Evolutionary conservation across 192 early-diverging fungal genomes (phyloP).

Genomic region (Gaertneriomyces sp.): DNA sequence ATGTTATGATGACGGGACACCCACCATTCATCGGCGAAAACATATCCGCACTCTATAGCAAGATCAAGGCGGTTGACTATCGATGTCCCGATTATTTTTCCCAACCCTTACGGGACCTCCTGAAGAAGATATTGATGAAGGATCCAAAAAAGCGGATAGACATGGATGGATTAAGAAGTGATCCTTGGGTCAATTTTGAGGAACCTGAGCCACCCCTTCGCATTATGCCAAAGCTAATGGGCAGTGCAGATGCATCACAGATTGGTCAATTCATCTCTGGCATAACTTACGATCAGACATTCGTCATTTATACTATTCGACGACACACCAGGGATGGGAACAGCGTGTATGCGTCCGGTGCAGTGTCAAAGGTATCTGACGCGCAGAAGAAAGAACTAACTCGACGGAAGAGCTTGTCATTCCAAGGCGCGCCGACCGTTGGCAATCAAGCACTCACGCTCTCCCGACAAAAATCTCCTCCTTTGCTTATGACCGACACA

Average conservation of each 20-base stretch:
- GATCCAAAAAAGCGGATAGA: constrained; percentile 49
- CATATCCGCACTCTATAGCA: constrained; percentile 52
- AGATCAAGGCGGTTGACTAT: constrained; percentile 60
- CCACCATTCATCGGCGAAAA: constrained; percentile 54
- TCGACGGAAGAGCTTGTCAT: constrained; percentile 32
- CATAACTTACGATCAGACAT: constrained; percentile 43
- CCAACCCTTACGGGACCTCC: constrained; percentile 45
- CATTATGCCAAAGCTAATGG: constrained; percentile 39
- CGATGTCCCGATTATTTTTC: constrained; percentile 59
- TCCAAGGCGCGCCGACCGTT: background rate
- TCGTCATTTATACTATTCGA: constrained; percentile 47
- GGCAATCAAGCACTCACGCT: background rate
- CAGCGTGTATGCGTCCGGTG: constrained; percentile 29
- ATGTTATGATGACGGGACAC: constrained; percentile 57
- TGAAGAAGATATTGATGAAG: constrained; percentile 52
- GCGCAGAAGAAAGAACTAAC: constrained; percentile 31
- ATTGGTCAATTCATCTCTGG: constrained; percentile 50
- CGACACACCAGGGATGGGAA: constrained; percentile 38
- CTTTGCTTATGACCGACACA: background rate
- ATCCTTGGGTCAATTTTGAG: constrained; percentile 63
- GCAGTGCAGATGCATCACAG: constrained; percentile 32
- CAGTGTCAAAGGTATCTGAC: background rate
- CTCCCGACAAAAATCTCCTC: background rate
- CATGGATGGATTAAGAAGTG: constrained; percentile 49
- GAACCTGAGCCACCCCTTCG: constrained; percentile 44